These are phyloP conservation scores for Hypocrella siamensis DNA, from an alignment of 2,329 filamentous ascomycete genomes.

Conservation along the genomic window DNA sequence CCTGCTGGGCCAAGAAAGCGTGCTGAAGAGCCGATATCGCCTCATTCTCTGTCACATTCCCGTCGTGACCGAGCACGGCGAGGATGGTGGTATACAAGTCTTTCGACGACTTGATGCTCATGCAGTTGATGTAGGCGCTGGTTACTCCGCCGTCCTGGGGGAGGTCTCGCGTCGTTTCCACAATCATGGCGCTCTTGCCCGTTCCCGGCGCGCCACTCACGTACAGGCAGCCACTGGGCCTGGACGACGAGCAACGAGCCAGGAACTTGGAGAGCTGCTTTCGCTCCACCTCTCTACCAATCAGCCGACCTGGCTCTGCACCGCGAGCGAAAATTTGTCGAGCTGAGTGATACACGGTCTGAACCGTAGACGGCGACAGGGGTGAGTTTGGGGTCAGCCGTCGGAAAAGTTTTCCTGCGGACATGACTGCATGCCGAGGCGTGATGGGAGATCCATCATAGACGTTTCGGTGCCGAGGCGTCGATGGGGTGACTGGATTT, in stretches of 20 bases:
- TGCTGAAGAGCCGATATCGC: slow-evolving; percentile 52
- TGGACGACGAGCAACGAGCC: slow-evolving; percentile 40
- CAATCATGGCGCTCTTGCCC: slow-evolving; percentile 88
- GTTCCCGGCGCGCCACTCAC: slow-evolving; percentile 92
- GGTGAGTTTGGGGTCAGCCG: slow-evolving; percentile 67
- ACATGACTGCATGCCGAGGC: slow-evolving; percentile 69
- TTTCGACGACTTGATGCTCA: slow-evolving; percentile 80
- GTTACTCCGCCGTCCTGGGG: slow-evolving; percentile 37
- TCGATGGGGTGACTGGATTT: slow-evolving; percentile 51
- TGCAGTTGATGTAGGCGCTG: slow-evolving; percentile 82
- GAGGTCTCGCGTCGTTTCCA: slow-evolving; percentile 54
- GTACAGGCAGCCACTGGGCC: slow-evolving; percentile 70
- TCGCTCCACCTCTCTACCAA: slow-evolving; percentile 59
- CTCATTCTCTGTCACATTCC: slow-evolving; percentile 46
- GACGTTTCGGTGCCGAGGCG: slow-evolving; percentile 66
- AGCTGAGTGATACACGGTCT: slow-evolving; percentile 74
- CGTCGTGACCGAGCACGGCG: slow-evolving; percentile 47
- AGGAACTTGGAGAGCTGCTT: slow-evolving; percentile 56
- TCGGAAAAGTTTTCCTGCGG: slow-evolving; percentile 58
- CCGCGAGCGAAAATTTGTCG: slow-evolving; percentile 77
- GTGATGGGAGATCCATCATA: slow-evolving; percentile 58
- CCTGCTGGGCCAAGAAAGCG: slow-evolving; percentile 52
- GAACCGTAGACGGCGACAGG: slow-evolving; percentile 48
- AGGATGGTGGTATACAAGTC: slow-evolving; percentile 73
- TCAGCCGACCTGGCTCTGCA: slow-evolving; percentile 55